Percentiles rank a stretch among this genome's conserved stretches.
Conservation (phyloP, 1,139 yeast genomes). For the Citeromyces siamensis region DNA sequence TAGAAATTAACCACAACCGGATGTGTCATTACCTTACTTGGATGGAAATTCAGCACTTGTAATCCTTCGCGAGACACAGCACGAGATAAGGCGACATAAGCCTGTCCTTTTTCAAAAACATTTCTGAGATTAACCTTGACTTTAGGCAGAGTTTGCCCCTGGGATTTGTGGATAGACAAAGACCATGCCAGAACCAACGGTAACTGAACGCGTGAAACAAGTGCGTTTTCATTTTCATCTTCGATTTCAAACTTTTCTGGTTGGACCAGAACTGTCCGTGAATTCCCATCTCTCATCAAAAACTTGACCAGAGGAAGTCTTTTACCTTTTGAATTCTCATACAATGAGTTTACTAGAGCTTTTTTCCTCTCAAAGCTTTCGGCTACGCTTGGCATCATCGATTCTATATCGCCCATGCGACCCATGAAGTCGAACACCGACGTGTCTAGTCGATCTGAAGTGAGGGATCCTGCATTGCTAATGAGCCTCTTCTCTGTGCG, state of each 20-base stretch:
- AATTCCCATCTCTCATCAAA: constrained; percentile 22
- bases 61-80: constrained; percentile 67
- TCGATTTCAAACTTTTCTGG: constrained; percentile 29
- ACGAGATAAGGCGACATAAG: constrained; percentile 83
- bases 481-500: constrained; percentile 11
- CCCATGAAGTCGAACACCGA: constrained; percentile 8
- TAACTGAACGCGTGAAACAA: constrained; percentile 38
- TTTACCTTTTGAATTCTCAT: constrained; percentile 20
- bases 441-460: constrained; percentile 8
- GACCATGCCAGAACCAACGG: constrained; percentile 85
- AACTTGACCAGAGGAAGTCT: constrained; percentile 48
- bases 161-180: constrained; percentile 80
- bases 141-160: constrained; percentile 77
- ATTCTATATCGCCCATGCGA: constrained; percentile 4
- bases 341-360: constrained; percentile 7
- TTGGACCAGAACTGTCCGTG: constrained; percentile 21
- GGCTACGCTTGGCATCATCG: background rate
- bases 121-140: constrained; percentile 63
- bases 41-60: constrained; percentile 63
- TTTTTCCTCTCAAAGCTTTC: background rate
- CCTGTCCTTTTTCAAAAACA: constrained; percentile 79
- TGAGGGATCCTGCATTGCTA: constrained; percentile 6
- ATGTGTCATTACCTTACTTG: constrained; percentile 50
- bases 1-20: constrained; percentile 60
- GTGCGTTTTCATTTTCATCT: constrained; percentile 10